These are phyloP conservation scores for Penicillium sp. DNA, from an alignment of 2,329 filamentous ascomycete genomes.

Conservation along the genomic window DNA sequence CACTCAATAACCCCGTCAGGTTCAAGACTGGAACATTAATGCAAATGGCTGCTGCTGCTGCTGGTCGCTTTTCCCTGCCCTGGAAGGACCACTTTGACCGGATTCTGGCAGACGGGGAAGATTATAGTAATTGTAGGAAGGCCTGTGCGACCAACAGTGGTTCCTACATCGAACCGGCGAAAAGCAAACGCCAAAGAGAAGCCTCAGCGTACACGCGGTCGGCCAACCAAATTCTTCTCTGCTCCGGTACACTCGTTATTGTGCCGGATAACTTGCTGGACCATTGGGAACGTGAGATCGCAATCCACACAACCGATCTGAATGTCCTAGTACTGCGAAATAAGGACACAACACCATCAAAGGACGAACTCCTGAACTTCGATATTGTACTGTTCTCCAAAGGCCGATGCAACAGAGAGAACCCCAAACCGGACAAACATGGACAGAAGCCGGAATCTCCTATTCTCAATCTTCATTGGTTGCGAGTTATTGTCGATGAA, in stretches of 20 bases:
- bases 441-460: conserved; percentile 54
- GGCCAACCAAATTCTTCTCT: conserved; percentile 57
- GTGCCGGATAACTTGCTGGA: conserved; percentile 78
- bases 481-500: conserved; percentile 88
- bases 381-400: conserved; percentile 79
- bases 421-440: conserved; percentile 42
- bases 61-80: conserved; percentile 65
- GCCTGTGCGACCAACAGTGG: conserved; percentile 59
- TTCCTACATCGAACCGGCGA: conserved; percentile 56
- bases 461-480: conserved; percentile 72
- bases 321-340: conserved; percentile 62
- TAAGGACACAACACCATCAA: conserved; percentile 54
- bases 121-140: conserved; percentile 55
- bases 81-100: conserved; percentile 63
- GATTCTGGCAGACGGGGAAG: conserved; percentile 47
- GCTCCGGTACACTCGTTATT: conserved; percentile 69
- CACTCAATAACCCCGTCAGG: conserved; percentile 40
- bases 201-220: conserved; percentile 18
- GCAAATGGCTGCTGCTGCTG: conserved; percentile 71
- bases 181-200: conserved; percentile 35
- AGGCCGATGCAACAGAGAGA: conserved; percentile 68
- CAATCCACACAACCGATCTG: conserved; percentile 69
- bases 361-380: conserved; percentile 59
- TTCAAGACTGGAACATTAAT: conserved; percentile 59
- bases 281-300: conserved; percentile 81